Conservation (phyloP, 225 moss, liverwort and hornwort species). For the Marchantia polymorpha region DNA sequence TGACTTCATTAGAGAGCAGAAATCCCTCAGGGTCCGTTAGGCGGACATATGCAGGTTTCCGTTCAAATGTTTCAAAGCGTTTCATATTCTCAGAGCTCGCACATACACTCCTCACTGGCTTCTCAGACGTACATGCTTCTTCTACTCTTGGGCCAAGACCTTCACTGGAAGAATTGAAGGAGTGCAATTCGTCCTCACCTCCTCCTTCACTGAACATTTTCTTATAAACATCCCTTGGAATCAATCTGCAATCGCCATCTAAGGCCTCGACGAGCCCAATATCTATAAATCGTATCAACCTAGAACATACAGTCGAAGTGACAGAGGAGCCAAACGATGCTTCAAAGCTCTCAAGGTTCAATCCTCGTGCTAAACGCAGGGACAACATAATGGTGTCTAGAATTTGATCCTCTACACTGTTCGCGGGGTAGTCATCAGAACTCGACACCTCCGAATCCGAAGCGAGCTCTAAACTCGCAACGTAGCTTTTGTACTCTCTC, state of each 20-base stretch:
- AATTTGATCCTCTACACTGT: constrained; percentile 58
- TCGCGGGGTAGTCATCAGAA: constrained; percentile 21
- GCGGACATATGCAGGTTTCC: constrained; percentile 44
- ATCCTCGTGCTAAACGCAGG: constrained; percentile 67
- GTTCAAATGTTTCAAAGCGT: not conserved
- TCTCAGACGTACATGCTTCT: not conserved
- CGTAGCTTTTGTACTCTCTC: constrained; percentile 67
- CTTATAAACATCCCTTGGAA: constrained; percentile 26
- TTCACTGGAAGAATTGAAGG: not conserved
- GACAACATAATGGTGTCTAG: constrained; percentile 85
- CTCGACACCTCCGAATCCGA: constrained; percentile 25
- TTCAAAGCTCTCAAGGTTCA: constrained; percentile 55
- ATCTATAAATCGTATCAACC: constrained; percentile 54
- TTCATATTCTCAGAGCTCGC: not conserved
- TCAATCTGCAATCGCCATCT: constrained; percentile 28
- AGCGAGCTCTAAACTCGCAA: constrained; percentile 42
- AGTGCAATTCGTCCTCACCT: not conserved
- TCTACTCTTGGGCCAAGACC: not conserved
- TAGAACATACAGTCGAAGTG: constrained; percentile 43
- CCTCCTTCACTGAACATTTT: constrained; percentile 14
- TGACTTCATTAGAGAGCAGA: constrained; percentile 88
- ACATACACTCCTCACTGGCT: not conserved
- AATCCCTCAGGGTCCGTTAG: constrained; percentile 86
- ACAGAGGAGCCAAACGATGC: constrained; percentile 47
- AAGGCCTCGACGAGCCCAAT: constrained; percentile 60